phyloP scores from a whole-genome alignment of 2,329 filamentous ascomycete genomes.

The Fusarium pseudoanthophilum region DNA sequence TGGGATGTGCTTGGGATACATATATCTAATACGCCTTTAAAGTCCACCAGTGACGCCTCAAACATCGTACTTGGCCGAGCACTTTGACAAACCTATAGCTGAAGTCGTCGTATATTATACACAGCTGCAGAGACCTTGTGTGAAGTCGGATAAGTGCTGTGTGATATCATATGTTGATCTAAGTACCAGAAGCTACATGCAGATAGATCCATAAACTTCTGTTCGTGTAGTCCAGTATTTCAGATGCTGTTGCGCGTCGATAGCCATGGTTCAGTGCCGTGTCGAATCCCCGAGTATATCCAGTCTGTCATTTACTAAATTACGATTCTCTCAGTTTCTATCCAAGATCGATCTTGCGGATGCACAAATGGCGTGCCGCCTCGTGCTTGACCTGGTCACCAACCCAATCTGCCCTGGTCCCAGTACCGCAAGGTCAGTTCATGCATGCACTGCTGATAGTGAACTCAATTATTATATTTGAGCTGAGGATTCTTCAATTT shows the following conservation, averaged over 20 bases:
- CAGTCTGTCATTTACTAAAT: neutral
- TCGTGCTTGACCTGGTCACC: conserved; percentile 34
- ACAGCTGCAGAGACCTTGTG: neutral
- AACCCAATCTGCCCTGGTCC: conserved; percentile 36
- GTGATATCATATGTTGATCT: neutral
- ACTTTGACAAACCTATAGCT: neutral
- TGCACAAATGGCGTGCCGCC: conserved; percentile 40
- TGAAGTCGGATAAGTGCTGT: neutral
- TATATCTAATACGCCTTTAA: neutral
- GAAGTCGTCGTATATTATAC: neutral
- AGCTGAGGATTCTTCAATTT: neutral
- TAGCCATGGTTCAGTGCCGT: neutral
- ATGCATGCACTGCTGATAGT: conserved; percentile 36
- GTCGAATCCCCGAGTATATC: neutral
- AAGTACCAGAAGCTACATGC: neutral
- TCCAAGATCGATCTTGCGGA: conserved; percentile 17
- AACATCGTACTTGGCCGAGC: neutral
- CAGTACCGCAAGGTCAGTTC: conserved; percentile 28
- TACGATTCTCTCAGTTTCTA: neutral
- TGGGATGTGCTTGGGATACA: neutral
- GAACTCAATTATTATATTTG: neutral
- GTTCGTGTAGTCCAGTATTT: neutral
- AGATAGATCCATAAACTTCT: neutral
- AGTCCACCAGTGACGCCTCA: neutral
- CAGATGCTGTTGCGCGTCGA: neutral